A percentile compares a stretch with the other conserved stretches of the same genome.
Evolutionary conservation across 805 yeast genomes (phyloP).

Genomic region (Barnettozyma populi): DNA sequence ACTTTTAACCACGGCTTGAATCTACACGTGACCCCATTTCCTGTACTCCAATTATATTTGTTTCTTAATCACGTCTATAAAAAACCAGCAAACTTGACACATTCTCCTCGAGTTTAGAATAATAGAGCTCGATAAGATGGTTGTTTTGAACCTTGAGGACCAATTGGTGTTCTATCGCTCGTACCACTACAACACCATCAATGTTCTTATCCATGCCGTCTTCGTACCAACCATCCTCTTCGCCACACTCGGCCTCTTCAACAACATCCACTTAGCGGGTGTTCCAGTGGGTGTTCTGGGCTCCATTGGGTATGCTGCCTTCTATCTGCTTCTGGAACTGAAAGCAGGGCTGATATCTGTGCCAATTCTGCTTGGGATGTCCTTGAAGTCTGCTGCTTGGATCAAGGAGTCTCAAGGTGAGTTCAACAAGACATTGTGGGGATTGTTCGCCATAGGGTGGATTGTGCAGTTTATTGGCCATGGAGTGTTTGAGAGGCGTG

Average conservation of each 20-base stretch:
- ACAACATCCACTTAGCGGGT: slow-evolving; percentile 24
- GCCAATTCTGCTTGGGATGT: slow-evolving; percentile 30
- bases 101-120: neutral
- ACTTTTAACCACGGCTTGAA: neutral
- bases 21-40: neutral
- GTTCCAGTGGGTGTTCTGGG: slow-evolving; percentile 43
- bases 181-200: slow-evolving; percentile 47
- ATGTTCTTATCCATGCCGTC: slow-evolving; percentile 69
- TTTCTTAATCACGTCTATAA: neutral
- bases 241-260: slow-evolving; percentile 41
- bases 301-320: slow-evolving; percentile 45
- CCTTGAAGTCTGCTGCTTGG: slow-evolving; percentile 23
- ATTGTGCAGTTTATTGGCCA: slow-evolving; percentile 84
- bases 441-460: slow-evolving; percentile 60
- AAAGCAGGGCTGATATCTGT: slow-evolving; percentile 42
- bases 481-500: slow-evolving; percentile 69
- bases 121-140: slow-evolving; percentile 4
- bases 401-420: slow-evolving; percentile 18
- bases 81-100: neutral
- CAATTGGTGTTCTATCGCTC: slow-evolving; percentile 58
- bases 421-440: slow-evolving; percentile 12
- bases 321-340: slow-evolving; percentile 55
- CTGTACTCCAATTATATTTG: neutral
- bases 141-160: slow-evolving; percentile 19
- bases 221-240: slow-evolving; percentile 77